phyloP scores from a whole-genome alignment of 192 early-diverging fungal genomes.

The Mortierella hygrophila region DNA sequence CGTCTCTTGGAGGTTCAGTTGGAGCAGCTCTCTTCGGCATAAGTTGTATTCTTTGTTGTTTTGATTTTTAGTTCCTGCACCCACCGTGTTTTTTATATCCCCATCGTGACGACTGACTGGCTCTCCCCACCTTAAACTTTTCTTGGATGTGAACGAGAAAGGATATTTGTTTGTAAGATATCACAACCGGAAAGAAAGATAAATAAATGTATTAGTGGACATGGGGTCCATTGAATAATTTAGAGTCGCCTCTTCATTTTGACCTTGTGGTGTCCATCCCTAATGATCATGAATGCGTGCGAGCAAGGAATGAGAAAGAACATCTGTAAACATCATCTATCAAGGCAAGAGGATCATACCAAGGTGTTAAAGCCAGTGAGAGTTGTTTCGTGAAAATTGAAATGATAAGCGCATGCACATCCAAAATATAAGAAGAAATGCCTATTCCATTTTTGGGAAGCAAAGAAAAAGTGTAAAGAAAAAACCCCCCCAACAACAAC shows the following conservation, averaged over 20 bases:
- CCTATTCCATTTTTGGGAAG: no score
- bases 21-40: constrained; percentile 62
- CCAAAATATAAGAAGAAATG: no score
- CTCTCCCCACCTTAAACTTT: neutral
- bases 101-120: neutral
- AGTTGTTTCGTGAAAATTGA: no score
- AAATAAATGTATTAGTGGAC: constrained; percentile 1
- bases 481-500: neutral
- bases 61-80: neutral
- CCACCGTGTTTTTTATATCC: neutral
- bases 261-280: neutral
- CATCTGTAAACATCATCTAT: no score
- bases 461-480: neutral
- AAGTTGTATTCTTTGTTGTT: neutral
- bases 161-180: constrained; percentile 4
- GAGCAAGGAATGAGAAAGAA: no score
- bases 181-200: neutral
- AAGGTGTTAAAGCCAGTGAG: no score
- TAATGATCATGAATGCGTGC: no score
- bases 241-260: neutral
- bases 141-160: constrained; percentile 4
- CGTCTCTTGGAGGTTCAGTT: constrained; percentile 85
- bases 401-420: no score
- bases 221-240: neutral
- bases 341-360: no score